phyloP scores from a whole-genome alignment of 768 basidiomycete species.

The Lentinus brumalis region DNA sequence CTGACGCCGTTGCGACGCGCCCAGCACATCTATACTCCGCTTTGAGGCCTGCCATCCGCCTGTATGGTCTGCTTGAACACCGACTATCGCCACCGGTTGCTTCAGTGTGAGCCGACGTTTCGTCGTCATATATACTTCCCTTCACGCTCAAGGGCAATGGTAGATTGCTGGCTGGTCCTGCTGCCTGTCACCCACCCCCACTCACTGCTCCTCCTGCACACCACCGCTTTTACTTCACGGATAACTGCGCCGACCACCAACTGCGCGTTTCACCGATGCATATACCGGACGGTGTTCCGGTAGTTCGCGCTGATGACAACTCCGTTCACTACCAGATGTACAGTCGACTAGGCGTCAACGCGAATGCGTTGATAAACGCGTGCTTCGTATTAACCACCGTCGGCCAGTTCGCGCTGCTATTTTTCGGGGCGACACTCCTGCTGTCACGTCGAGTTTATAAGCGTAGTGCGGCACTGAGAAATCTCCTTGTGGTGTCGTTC shows the following conservation, averaged over 20 bases:
- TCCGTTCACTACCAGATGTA: conserved; percentile 2
- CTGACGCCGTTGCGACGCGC: not conserved
- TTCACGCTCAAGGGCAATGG: not conserved
- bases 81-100: not conserved
- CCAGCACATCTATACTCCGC: not conserved
- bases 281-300: not conserved
- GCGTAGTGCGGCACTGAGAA: conserved; percentile 16
- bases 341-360: conserved; percentile 7
- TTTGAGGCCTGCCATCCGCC: not conserved
- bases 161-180: conserved; percentile 10
- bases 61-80: not conserved
- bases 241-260: not conserved
- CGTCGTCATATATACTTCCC: not conserved
- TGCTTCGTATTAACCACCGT: conserved; percentile 18
- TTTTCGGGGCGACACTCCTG: conserved; percentile 17
- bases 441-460: conserved; percentile 8
- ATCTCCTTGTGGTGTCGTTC: conserved; percentile 16
- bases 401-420: conserved; percentile 17
- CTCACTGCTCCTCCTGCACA: not conserved
- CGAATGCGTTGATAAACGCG: conserved; percentile 16
- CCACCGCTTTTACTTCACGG: not conserved
- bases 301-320: not conserved
- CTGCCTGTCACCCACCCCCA: not conserved
- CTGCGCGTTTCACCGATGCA: not conserved
- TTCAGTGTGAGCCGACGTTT: not conserved